Percentiles rank a stretch among this genome's conserved stretches.
phyloP scores from a whole-genome alignment of 139 green algal species.

The Chlorella ohadii region DNA sequence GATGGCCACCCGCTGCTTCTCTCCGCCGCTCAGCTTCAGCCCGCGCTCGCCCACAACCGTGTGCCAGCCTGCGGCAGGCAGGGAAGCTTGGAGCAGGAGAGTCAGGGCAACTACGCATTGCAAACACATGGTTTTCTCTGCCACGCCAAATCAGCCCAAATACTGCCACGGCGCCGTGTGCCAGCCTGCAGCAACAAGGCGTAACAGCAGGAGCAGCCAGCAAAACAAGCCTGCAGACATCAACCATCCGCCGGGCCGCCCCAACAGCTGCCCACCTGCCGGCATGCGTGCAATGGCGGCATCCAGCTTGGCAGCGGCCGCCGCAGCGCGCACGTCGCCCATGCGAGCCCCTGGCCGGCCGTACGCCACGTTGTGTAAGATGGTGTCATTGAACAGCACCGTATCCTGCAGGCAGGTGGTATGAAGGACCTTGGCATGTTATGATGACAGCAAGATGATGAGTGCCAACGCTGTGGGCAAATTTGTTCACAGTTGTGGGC shows the following conservation, averaged over 20 bases:
- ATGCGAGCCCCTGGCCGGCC: conserved; percentile 65
- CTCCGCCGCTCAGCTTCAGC: conserved; percentile 91
- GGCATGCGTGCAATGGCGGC: conserved; percentile 68
- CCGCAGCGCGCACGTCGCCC: conserved; percentile 74
- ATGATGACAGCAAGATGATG: too few relatives aligned
- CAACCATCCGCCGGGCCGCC: too few relatives aligned
- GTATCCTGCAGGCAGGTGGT: conserved; percentile 31
- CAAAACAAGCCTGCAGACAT: too few relatives aligned
- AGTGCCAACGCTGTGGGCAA: too few relatives aligned
- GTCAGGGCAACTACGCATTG: too few relatives aligned
- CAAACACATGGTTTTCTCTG: too few relatives aligned
- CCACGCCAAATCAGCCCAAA: too few relatives aligned
- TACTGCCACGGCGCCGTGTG: too few relatives aligned
- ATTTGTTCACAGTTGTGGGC: too few relatives aligned
- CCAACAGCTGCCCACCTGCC: conserved; percentile 21
- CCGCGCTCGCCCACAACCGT: conserved; percentile 88
- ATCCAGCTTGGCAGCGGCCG: conserved; percentile 61
- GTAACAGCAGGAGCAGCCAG: too few relatives aligned
- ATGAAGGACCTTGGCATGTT: too few relatives aligned
- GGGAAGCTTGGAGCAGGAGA: neutral
- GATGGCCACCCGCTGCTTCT: conserved; percentile 98
- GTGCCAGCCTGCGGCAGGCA: conserved; percentile 52
- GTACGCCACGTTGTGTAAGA: conserved; percentile 69
- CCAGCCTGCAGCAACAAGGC: too few relatives aligned
- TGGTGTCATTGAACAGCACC: conserved; percentile 60